A percentile compares a stretch with the other conserved stretches of the same genome.
These are phyloP conservation scores for Entomortierella beljakovae DNA, from an alignment of 192 early-diverging fungal species.

Conservation along the genomic window DNA sequence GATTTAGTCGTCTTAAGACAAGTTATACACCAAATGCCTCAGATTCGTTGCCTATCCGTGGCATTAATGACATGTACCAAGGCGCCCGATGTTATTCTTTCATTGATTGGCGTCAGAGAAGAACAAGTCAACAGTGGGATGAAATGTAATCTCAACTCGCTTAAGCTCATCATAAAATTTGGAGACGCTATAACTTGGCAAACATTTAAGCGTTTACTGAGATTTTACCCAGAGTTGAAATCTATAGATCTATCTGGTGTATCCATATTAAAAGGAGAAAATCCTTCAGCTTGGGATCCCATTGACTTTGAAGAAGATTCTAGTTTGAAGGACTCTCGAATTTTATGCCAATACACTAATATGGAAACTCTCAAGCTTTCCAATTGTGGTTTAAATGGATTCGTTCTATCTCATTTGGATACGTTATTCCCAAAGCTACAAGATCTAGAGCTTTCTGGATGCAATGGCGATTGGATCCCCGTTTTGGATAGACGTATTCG, in stretches of 20 bases:
- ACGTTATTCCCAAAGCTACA: background rate
- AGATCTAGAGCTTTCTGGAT: background rate
- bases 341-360: background rate
- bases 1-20: conserved; percentile 1
- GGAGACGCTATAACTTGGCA: background rate
- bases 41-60: background rate
- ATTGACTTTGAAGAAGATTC: background rate
- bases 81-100: background rate
- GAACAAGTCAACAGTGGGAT: background rate
- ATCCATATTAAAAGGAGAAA: background rate
- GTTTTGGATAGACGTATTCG: background rate
- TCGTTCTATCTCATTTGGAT: background rate
- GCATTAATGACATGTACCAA: background rate
- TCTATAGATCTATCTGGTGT: background rate
- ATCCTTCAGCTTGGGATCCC: no score
- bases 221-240: background rate
- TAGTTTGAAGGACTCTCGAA: background rate
- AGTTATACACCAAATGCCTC: background rate
- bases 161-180: no score
- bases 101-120: background rate
- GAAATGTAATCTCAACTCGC: background rate
- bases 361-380: conserved; percentile 1
- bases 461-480: background rate
- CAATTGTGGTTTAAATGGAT: background rate
- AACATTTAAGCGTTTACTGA: background rate